Evolutionary conservation across 495 filamentous ascomycete genomes (phyloP).

Genomic region (Aspergillus homomorphus): DNA sequence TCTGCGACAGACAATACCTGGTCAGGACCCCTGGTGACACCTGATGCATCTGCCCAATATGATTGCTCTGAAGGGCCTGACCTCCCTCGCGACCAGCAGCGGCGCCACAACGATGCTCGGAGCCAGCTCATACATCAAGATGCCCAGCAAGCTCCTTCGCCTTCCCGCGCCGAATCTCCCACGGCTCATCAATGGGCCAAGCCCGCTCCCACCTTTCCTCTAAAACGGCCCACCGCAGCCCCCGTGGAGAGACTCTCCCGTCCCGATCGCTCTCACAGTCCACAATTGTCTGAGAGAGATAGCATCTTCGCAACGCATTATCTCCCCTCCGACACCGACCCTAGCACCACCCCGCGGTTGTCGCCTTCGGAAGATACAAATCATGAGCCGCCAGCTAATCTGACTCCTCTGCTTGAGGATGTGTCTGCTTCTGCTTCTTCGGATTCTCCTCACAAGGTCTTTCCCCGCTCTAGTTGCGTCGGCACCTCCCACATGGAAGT

Average conservation of each 20-base stretch:
- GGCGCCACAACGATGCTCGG: slow-evolving; percentile 35
- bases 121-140: slow-evolving; percentile 35
- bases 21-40: slow-evolving; percentile 50
- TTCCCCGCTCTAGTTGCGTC: slow-evolving; percentile 32
- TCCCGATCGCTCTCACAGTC: slow-evolving; percentile 32
- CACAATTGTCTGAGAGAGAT: slow-evolving; percentile 59
- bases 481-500: slow-evolving; percentile 44
- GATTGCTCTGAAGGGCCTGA: slow-evolving; percentile 41
- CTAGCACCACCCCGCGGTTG: slow-evolving; percentile 47
- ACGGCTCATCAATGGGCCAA: slow-evolving; percentile 38
- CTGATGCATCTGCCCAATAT: slow-evolving; percentile 46
- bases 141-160: slow-evolving; percentile 31
- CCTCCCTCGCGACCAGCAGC: slow-evolving; percentile 39
- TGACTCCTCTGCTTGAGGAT: slow-evolving; percentile 33
- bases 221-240: slow-evolving; percentile 37
- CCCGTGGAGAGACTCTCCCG: slow-evolving; percentile 29
- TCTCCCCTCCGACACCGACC: slow-evolving; percentile 45
- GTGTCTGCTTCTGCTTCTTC: slow-evolving; percentile 30
- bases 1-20: slow-evolving; percentile 46
- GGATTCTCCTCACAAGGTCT: slow-evolving; percentile 37
- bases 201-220: slow-evolving; percentile 27
- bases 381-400: slow-evolving; percentile 30
- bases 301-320: slow-evolving; percentile 65
- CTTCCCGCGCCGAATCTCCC: slow-evolving; percentile 43
- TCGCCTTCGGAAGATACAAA: slow-evolving; percentile 35